These are phyloP conservation scores for Fusarium incarnatum DNA, from an alignment of 2,329 filamentous ascomycete genomes.

Conservation along the genomic window DNA sequence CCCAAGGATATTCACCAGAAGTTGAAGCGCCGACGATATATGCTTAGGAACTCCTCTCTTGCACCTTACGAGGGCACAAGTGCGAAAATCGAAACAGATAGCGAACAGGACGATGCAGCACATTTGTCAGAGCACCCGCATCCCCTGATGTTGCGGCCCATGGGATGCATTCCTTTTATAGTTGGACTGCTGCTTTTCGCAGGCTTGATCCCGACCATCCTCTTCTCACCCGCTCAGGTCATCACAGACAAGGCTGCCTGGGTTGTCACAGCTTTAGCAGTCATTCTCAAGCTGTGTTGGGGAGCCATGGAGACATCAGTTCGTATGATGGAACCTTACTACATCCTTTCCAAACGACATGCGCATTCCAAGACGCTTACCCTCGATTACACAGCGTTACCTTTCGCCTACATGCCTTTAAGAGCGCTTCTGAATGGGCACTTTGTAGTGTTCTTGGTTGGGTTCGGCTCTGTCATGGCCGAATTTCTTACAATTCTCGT, in stretches of 20 bases:
- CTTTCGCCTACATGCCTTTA: slow-evolving; percentile 73
- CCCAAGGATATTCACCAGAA: slow-evolving; percentile 75
- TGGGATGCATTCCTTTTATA: slow-evolving; percentile 71
- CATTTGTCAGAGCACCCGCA: slow-evolving; percentile 71
- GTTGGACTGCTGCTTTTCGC: slow-evolving; percentile 67
- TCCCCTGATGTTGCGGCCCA: slow-evolving; percentile 73
- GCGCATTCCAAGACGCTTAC: slow-evolving; percentile 74
- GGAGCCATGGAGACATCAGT: slow-evolving; percentile 75
- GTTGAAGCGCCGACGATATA: slow-evolving; percentile 74
- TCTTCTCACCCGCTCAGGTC: slow-evolving; percentile 67
- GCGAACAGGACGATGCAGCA: slow-evolving; percentile 61
- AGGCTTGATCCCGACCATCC: slow-evolving; percentile 68
- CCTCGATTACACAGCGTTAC: slow-evolving; percentile 78
- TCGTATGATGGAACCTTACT: slow-evolving; percentile 80
- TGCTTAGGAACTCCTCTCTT: slow-evolving; percentile 76
- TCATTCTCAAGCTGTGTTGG: slow-evolving; percentile 76
- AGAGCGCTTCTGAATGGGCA: slow-evolving; percentile 73
- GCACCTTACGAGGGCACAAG: slow-evolving; percentile 70
- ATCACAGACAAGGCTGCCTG: slow-evolving; percentile 73
- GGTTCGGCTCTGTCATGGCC: slow-evolving; percentile 76
- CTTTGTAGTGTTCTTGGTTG: slow-evolving; percentile 74
- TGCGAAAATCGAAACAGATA: slow-evolving; percentile 53
- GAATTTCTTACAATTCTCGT: slow-evolving; percentile 79
- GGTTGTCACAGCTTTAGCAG: slow-evolving; percentile 73
- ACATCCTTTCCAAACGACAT: slow-evolving; percentile 73